Conservation (phyloP, 169 alveolate genomes). For the Besnoitia besnoiti region DNA sequence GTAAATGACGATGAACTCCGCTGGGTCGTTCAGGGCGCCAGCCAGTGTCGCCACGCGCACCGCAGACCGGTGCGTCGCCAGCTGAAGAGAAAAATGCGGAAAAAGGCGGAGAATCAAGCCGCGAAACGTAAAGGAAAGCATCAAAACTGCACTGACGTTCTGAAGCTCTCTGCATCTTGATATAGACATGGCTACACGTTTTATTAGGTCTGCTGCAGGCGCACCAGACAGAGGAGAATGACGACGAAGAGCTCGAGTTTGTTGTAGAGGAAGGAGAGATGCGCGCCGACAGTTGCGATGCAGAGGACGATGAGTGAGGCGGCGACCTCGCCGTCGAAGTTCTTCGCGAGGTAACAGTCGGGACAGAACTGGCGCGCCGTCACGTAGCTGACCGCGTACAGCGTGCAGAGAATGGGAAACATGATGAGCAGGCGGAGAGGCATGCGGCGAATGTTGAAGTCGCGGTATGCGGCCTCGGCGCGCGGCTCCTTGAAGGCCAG, state of each 20-base stretch:
- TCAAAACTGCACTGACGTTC: too few species aligned
- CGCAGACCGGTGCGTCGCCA: not conserved
- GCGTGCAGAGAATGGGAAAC: not conserved
- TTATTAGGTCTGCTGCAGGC: not conserved
- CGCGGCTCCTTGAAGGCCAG: constrained; percentile 13
- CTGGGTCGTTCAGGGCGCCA: not conserved
- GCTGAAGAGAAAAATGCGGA: not conserved
- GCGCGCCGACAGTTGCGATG: constrained; percentile 1
- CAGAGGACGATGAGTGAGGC: not conserved
- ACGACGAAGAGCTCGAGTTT: constrained; percentile 6
- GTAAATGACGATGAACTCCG: not conserved
- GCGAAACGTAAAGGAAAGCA: not conserved
- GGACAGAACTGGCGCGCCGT: constrained; percentile 6
- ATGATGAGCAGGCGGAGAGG: constrained; percentile 23
- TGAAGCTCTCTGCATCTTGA: too few species aligned
- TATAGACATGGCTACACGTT: too few species aligned
- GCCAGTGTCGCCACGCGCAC: not conserved
- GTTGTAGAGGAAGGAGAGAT: not conserved
- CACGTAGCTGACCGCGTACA: constrained; percentile 15
- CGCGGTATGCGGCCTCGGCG: not conserved
- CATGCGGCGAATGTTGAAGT: constrained; percentile 15
- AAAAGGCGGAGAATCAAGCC: not conserved
- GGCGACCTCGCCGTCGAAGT: not conserved
- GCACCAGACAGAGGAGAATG: not conserved
- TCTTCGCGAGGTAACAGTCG: not conserved